Base-by-base conservation (phyloP, 139 green algal genomes). In the Picochlorum sp. region DNA sequence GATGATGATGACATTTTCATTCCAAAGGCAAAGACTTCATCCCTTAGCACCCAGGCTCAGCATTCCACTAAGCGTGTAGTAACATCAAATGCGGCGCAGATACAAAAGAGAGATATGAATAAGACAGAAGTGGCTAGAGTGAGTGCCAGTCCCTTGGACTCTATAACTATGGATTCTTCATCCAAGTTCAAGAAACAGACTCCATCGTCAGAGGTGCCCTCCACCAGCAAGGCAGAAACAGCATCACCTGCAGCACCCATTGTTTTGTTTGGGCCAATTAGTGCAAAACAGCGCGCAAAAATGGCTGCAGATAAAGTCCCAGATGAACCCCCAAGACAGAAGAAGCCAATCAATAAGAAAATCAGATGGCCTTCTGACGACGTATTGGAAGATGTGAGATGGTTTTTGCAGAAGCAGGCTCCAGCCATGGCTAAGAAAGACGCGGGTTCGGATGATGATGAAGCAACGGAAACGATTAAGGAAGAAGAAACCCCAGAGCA, bases 301-400 rank as follows among this genome's bases (percentile, higher is more conserved):
- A 59, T 56, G 16, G 66, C 66, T 2, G 66, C 66, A 3, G 31
- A 30, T 29, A 50, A 59, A 2, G 61, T 74, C n/a, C 66, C 66
- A 14, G 64, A 51, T 7, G 59, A 59, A 7, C 51, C 63, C 41
- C 66, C 66, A 2, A 28, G 26, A 39, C 39, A 40, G 4, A 40
- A 33, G 13, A 59, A 54, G 35, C 28, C 18, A 26, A 74, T 70
- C 37, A 14, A 6, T 9, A 74, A 74, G 32, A 61, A 47, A 22
- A 32, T 74, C 51, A 10, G 8, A 5, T 74, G 66, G 66, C 16
- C 31, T 50, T n/a, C 26, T 13, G 66, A 59, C 4, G 20, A 51
- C 3, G 61, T 14, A 20, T 29, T 74, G 10, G 66, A 31, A 20
- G 39, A 28, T 3, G 51, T 74, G 22, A 59, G 66, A n/a, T 73